phyloP scores from a whole-genome alignment of 352 stramenopile species.

The Phytophthora podocarpi region DNA sequence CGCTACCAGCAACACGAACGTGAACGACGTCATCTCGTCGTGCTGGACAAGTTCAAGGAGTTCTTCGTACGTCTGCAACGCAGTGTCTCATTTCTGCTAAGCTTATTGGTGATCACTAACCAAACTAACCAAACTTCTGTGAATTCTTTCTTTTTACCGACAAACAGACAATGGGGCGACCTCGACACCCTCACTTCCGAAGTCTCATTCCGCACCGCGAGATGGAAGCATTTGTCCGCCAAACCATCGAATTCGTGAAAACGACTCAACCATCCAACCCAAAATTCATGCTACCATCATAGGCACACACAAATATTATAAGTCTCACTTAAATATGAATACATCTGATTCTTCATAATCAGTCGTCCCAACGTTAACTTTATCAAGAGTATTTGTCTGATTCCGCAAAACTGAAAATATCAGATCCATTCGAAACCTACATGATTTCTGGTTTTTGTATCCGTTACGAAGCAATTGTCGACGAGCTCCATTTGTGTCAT shows the following conservation, averaged over 20 bases:
- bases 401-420: too few species aligned
- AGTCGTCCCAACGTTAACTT: too few species aligned
- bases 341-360: too few species aligned
- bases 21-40: slow-evolving; percentile 52
- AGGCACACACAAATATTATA: too few species aligned
- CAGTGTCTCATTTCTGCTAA: too few species aligned
- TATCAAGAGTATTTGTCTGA: too few species aligned
- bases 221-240: slow-evolving; percentile 63
- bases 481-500: slow-evolving; percentile 17
- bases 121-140: background rate
- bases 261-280: slow-evolving; percentile 48
- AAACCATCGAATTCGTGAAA: slow-evolving; percentile 67
- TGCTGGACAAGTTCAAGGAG: slow-evolving; percentile 71
- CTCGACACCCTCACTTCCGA: slow-evolving; percentile 56
- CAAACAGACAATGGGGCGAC: slow-evolving; percentile 44
- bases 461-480: slow-evolving; percentile 11
- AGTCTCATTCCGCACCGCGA: slow-evolving; percentile 65
- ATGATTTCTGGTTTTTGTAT: slow-evolving; percentile 11
- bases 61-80: slow-evolving; percentile 56
- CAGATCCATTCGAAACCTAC: slow-evolving; percentile 13
- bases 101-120: too few species aligned
- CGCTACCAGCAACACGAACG: slow-evolving; percentile 61
- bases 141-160: background rate
- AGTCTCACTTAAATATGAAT: too few species aligned
- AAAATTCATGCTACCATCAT: slow-evolving; percentile 21